Evolutionary conservation across 768 basidiomycete genomes (phyloP).

Genomic region (Serpula lacrymans): DNA sequence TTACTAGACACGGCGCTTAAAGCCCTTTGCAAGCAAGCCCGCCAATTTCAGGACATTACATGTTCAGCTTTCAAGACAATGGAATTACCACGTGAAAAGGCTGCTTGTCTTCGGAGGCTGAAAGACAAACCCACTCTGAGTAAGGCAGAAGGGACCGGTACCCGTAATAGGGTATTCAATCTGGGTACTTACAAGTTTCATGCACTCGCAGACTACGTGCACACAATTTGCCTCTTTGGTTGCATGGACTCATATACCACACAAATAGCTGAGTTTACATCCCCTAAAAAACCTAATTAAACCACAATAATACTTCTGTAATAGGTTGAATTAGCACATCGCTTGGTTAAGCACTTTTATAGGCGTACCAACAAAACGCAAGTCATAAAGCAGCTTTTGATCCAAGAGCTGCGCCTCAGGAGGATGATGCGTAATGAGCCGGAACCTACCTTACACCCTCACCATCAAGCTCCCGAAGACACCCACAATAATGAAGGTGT

Average conservation of each 20-base stretch:
- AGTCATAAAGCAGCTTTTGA: conserved; percentile 6
- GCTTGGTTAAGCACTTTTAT: background rate
- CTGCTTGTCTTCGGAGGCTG: conserved; percentile 11
- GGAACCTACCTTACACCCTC: too few relatives aligned
- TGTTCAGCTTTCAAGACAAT: conserved; percentile 21
- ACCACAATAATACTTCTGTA: background rate
- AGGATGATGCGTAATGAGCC: too few relatives aligned
- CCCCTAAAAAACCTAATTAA: background rate
- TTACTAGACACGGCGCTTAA: conserved; percentile 15
- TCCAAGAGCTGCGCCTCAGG: conserved; percentile 7
- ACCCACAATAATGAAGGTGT: too few relatives aligned
- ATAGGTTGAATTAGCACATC: background rate
- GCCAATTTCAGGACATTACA: conserved; percentile 20
- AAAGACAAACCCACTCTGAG: background rate
- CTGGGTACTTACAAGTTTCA: conserved; percentile 34
- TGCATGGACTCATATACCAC: conserved; percentile 35
- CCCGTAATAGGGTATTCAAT: conserved; percentile 21
- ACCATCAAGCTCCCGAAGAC: too few relatives aligned
- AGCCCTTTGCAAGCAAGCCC: conserved; percentile 13
- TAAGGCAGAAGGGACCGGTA: background rate
- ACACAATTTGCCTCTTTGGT: conserved; percentile 24
- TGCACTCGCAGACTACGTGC: conserved; percentile 29
- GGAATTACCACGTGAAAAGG: conserved; percentile 21
- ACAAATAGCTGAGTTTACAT: conserved; percentile 13
- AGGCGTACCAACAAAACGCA: background rate